These are phyloP conservation scores for Hypoxylon sp. DNA, from an alignment of 2,329 filamentous ascomycete genomes.

Conservation along the genomic window DNA sequence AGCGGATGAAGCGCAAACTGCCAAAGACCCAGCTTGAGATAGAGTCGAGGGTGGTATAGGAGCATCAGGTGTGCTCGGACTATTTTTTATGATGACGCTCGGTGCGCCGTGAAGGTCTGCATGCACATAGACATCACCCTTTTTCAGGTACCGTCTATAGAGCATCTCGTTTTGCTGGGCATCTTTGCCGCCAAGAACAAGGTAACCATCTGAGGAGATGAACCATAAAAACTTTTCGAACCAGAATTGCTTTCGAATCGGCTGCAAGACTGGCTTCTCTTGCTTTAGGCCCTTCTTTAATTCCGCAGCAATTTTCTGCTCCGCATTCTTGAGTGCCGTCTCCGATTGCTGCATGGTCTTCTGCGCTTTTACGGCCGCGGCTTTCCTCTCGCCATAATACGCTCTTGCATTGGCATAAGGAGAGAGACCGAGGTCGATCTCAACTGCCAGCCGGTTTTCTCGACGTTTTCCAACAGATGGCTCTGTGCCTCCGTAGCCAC, in stretches of 20 bases:
- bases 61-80: constrained; percentile 79
- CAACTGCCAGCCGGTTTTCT: constrained; percentile 76
- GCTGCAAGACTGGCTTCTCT: constrained; percentile 88
- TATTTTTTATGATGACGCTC: constrained; percentile 92
- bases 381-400: constrained; percentile 92
- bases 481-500: constrained; percentile 59
- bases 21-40: constrained; percentile 88
- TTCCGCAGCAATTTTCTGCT: constrained; percentile 88
- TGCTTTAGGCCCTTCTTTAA: constrained; percentile 90
- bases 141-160: constrained; percentile 88
- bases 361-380: constrained; percentile 86
- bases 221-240: constrained; percentile 99
- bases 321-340: constrained; percentile 88
- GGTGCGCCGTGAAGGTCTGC: constrained; percentile 89
- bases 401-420: constrained; percentile 91
- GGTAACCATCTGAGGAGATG: constrained; percentile 93
- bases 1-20: constrained; percentile 86
- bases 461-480: constrained; percentile 58
- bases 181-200: constrained; percentile 91
- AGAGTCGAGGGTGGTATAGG: constrained; percentile 93
- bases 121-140: constrained; percentile 92
- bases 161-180: constrained; percentile 90
- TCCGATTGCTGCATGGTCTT: constrained; percentile 87
- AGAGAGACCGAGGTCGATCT: constrained; percentile 85
- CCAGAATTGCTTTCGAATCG: constrained; percentile 88